These are phyloP conservation scores for Myxozyma neglecta DNA, from an alignment of 805 yeast genomes.

Conservation along the genomic window DNA sequence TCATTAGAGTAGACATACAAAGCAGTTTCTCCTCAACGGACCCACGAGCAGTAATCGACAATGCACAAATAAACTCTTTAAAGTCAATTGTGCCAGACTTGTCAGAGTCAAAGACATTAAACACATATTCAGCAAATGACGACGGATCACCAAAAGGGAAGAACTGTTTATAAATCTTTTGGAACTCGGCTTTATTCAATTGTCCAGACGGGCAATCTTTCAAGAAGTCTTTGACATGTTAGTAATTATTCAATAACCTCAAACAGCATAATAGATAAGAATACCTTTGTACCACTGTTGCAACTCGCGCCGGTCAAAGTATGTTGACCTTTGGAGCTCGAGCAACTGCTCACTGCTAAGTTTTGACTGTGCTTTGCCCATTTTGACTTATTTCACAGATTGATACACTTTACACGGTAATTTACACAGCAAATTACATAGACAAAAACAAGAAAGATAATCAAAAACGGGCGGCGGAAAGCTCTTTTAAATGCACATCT, in stretches of 20 bases:
- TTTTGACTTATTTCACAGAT: conserved; percentile 36
- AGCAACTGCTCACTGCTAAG: conserved; percentile 86
- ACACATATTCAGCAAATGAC: conserved; percentile 83
- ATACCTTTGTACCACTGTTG: conserved; percentile 96
- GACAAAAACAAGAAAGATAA: background rate
- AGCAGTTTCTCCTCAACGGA: conserved; percentile 65
- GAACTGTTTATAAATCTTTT: conserved; percentile 90
- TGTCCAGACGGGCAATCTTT: conserved; percentile 94
- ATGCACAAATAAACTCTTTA: conserved; percentile 85
- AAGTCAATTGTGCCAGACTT: conserved; percentile 80
- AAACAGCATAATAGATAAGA: background rate
- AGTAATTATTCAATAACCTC: background rate
- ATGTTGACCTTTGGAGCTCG: conserved; percentile 78
- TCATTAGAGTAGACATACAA: conserved; percentile 9
- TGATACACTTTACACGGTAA: background rate
- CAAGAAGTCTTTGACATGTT: conserved; percentile 53
- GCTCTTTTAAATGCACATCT: too few relatives aligned
- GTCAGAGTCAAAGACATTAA: conserved; percentile 84
- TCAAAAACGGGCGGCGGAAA: background rate
- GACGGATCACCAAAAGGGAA: conserved; percentile 98
- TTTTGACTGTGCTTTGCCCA: conserved; percentile 96
- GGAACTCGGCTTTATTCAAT: conserved; percentile 80
- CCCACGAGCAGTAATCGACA: conserved; percentile 85
- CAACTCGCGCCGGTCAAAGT: conserved; percentile 87
- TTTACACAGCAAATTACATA: background rate